Percentiles rank a stretch among this genome's conserved stretches.
These are phyloP conservation scores for Saccharomycopsis hybrid DNA, from an alignment of 1,139 yeast species.

Conservation along the genomic window DNA sequence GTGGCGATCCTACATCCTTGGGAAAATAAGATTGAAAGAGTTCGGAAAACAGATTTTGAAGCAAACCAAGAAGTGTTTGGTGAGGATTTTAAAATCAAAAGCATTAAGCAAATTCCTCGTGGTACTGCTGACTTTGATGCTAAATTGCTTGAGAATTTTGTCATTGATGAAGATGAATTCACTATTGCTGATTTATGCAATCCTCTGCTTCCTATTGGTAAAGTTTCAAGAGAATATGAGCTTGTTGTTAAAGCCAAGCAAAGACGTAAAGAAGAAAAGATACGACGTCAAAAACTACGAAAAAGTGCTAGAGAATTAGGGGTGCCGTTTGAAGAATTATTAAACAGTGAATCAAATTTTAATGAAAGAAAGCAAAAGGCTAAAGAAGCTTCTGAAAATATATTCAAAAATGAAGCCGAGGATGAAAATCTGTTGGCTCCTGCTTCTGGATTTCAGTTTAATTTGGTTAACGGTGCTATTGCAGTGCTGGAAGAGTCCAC, in stretches of 20 bases:
- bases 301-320: slow-evolving; percentile 36
- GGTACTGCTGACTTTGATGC: slow-evolving; percentile 39
- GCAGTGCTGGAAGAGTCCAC: slow-evolving; percentile 66
- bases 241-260: slow-evolving; percentile 53
- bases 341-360: slow-evolving; percentile 31
- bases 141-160: slow-evolving; percentile 36
- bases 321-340: slow-evolving; percentile 24
- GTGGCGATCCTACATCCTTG: slow-evolving; percentile 2
- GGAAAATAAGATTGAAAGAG: slow-evolving; percentile 5
- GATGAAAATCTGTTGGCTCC: too few species aligned
- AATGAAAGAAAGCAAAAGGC: slow-evolving; percentile 27
- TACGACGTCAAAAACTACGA: slow-evolving; percentile 35
- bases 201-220: slow-evolving; percentile 74
- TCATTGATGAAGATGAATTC: slow-evolving; percentile 52
- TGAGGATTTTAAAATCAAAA: slow-evolving; percentile 30
- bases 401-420: too few species aligned
- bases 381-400: too few species aligned
- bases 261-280: slow-evolving; percentile 33
- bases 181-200: slow-evolving; percentile 82
- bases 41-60: slow-evolving; percentile 8
- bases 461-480: slow-evolving; percentile 28
- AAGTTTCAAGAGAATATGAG: slow-evolving; percentile 55
- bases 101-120: slow-evolving; percentile 39
- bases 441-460: not conserved
- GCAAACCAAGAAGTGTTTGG: slow-evolving; percentile 4